phyloP scores from a whole-genome alignment of 2,329 filamentous ascomycete species.

The Curvularia verruculosa region DNA sequence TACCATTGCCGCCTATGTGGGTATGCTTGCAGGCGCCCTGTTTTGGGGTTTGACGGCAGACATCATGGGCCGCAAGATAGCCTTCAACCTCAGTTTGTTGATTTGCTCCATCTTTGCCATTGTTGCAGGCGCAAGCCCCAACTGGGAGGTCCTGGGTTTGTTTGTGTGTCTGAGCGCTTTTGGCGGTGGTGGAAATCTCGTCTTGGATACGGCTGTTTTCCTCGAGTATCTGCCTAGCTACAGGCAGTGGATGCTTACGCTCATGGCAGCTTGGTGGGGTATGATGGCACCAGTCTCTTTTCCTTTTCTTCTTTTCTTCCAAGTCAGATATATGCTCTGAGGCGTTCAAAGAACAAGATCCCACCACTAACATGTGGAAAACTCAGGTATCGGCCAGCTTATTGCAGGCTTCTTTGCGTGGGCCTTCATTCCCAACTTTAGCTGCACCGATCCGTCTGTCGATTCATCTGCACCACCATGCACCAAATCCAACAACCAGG shows the following conservation, averaged over 20 bases:
- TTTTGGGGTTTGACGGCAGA: conserved; percentile 74
- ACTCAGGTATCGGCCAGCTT: conserved; percentile 54
- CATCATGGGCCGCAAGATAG: conserved; percentile 69
- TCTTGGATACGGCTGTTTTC: conserved; percentile 67
- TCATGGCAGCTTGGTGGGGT: conserved; percentile 66
- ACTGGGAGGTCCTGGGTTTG: conserved; percentile 67
- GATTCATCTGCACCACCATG: conserved; percentile 52
- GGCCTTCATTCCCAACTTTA: conserved; percentile 59
- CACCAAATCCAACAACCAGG: conserved; percentile 59
- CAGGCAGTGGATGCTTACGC: conserved; percentile 68
- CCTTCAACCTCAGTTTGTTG: conserved; percentile 71
- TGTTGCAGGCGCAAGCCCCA: conserved; percentile 69
- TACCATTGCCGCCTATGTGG: conserved; percentile 66
- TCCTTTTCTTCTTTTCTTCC: not conserved
- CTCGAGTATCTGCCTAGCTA: conserved; percentile 63
- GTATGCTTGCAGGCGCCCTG: conserved; percentile 63
- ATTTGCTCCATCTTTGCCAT: conserved; percentile 67
- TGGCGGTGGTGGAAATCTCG: conserved; percentile 67
- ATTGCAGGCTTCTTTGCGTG: conserved; percentile 62
- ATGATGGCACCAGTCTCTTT: conserved; percentile 4
- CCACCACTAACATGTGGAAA: conserved; percentile 10
- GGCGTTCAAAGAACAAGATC: not conserved
- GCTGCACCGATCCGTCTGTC: conserved; percentile 49
- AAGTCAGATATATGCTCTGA: not conserved
- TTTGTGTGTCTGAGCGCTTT: conserved; percentile 69